Conservation (phyloP, 805 yeast species). For the Clavispora asparagi region DNA sequence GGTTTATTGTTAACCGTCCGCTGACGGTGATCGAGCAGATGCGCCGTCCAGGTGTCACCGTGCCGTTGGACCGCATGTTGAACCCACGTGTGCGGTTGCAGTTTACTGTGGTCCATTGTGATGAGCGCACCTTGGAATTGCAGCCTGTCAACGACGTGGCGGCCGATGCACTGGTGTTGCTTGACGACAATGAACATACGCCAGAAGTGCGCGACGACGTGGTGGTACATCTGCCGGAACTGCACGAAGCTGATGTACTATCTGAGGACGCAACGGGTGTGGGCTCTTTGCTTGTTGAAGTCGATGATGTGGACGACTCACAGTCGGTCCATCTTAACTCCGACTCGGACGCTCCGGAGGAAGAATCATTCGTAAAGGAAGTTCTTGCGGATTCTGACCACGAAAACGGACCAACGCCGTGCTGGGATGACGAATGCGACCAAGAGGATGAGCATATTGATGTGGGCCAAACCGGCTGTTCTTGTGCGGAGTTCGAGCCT, state of each 20-base stretch:
- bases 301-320: background rate
- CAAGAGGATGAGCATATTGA: too few species aligned
- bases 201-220: background rate
- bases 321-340: background rate
- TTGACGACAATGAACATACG: background rate
- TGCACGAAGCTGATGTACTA: too few species aligned
- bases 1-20: conserved; percentile 32
- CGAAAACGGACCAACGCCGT: background rate
- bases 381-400: background rate
- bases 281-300: too few species aligned
- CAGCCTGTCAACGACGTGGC: conserved; percentile 3
- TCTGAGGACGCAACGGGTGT: too few species aligned
- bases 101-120: conserved; percentile 3
- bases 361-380: conserved; percentile 1
- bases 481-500: too few species aligned
- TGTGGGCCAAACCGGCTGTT: too few species aligned
- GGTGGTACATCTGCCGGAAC: too few species aligned
- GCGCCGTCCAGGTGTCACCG: background rate
- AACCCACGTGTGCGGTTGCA: conserved; percentile 9
- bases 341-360: conserved; percentile 2
- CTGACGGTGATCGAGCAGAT: conserved; percentile 10
- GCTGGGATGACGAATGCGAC: background rate
- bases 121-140: conserved; percentile 4
- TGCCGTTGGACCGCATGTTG: conserved; percentile 6
- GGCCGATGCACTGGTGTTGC: background rate